Evolutionary conservation across 2,329 filamentous ascomycete species (phyloP), one percentile per base, ranked within the genome.

Genomic region (Phaeosphaeria sp.): DNA sequence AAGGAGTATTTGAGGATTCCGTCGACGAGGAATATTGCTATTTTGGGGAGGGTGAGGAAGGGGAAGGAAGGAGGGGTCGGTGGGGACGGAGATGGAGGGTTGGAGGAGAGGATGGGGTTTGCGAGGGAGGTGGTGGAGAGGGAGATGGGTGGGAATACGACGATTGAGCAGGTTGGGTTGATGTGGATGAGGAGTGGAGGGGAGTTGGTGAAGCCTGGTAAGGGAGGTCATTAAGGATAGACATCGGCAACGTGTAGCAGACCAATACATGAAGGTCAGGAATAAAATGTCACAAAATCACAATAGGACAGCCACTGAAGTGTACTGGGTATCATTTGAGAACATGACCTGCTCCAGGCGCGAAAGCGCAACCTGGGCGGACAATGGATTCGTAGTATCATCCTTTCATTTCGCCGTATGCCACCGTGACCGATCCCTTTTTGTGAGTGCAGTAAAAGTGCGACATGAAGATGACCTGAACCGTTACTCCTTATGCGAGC

Each of bases 1-100:
- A 91, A 85, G 61, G 94, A 97, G 69, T 88, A 95, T 82, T 77
- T 99, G 68, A 84, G 94, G 46, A 98, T 99, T 61, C 95, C 95
- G 0, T 96, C 91, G 75, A 97, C 94, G 40, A 83, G 95, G 60
- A 98, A 98, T 76, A 87, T 89, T 18, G 92, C 89, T 0, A 81
- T 99, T 27, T 74, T 98, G 42, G 93, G 93, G 3, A 84, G 40
- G 33, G 39, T 48, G 24, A 56, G 47, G 8, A 71, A 74, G 20
- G 67, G 87, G 15, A 30, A 5, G 25, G 30, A 36, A 36, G 15
- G 30, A 13, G 30, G 30, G n/a, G n/a, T n/a, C 11, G 25, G 25
- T 30, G 63, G 71, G 13, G 81, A 24, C 20, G 25, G 80, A 57
- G 84, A 86, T 65, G 86, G 84, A 85, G 85, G n/a, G 30, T 81